Evolutionary conservation across 768 basidiomycete genomes (phyloP), one percentile per base, ranked within the genome.

Genomic region (Amanita polypyramis): DNA sequence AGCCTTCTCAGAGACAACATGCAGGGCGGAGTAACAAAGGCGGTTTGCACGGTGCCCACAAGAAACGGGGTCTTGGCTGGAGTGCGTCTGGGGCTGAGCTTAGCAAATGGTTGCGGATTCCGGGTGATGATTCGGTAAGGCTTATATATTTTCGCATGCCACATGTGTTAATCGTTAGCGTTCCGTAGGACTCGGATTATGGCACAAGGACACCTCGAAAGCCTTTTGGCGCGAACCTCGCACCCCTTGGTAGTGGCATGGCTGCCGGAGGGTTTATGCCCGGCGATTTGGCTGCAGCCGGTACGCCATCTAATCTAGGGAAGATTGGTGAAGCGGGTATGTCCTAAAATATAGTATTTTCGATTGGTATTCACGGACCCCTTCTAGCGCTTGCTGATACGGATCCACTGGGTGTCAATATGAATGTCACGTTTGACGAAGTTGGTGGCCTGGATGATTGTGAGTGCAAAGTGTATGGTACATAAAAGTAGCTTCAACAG

Each of bases 401-500:
- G 2, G 96, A 99, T 65, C 96, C 96, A 3, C 73, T 99, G 12
- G 93, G 93, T 11, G 88, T 95, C 6, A 93, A 94, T 56, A 77
- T 82, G 55, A 90, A 88, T 54, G 86, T 98, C 6, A 94, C 93
- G 0, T 98, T 99, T 60, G 91, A 96, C 57, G 90, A 92, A 66
- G 90, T 98, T 21, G 96, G 96, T 19, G 96, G 96, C 2, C 68
- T 99, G 34, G 94, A 97, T 56, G 87, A 91, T 46, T 95, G 92
- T 93, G 33, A 40, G 36, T 25, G 4, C 25, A 19, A 36, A 17
- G 2, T 47, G 3, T 40, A 38, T 30, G 20, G 9, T 23, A 19
- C 20, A 7, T 10, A 15, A 9, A 8, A 6, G 15, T 32, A 4
- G n/a, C 14, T 23, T 32, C 8, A 41, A 49, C 12, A 20, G 21